These are phyloP conservation scores for Fusarium staphyleae DNA, from an alignment of 2,329 filamentous ascomycete genomes.

Conservation along the genomic window DNA sequence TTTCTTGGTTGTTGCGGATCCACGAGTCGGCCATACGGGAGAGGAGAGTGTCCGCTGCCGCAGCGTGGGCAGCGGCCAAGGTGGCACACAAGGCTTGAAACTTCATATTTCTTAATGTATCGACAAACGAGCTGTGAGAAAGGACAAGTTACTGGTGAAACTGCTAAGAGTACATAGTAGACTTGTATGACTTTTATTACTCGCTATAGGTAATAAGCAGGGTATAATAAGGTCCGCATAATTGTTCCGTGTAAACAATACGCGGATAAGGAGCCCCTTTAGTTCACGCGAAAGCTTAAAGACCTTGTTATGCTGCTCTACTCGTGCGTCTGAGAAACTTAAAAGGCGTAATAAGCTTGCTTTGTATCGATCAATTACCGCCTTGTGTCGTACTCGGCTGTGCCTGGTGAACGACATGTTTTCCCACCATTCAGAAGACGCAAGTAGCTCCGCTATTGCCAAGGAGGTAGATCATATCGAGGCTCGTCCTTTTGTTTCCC, in stretches of 20 bases:
- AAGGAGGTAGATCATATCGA: too few species aligned
- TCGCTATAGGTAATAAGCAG: too few species aligned
- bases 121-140: not conserved
- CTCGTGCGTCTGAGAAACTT: slow-evolving; percentile 3
- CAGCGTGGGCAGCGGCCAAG: slow-evolving; percentile 27
- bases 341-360: not conserved
- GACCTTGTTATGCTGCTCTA: not conserved
- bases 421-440: slow-evolving; percentile 15
- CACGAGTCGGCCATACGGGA: slow-evolving; percentile 30
- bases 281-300: not conserved
- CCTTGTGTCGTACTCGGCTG: slow-evolving; percentile 7
- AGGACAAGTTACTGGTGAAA: too few species aligned
- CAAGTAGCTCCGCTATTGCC: not conserved
- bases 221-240: not conserved
- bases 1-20: slow-evolving; percentile 34
- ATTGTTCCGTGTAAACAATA: not conserved
- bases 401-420: not conserved
- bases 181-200: too few species aligned
- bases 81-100: slow-evolving; percentile 28
- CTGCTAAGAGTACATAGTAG: too few species aligned
- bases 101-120: slow-evolving; percentile 21
- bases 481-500: too few species aligned
- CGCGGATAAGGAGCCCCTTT: not conserved
- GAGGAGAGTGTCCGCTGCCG: slow-evolving; percentile 22
- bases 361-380: slow-evolving; percentile 21